phyloP scores from a whole-genome alignment of 305 asterid species.

The Caryopteris hybrid region DNA sequence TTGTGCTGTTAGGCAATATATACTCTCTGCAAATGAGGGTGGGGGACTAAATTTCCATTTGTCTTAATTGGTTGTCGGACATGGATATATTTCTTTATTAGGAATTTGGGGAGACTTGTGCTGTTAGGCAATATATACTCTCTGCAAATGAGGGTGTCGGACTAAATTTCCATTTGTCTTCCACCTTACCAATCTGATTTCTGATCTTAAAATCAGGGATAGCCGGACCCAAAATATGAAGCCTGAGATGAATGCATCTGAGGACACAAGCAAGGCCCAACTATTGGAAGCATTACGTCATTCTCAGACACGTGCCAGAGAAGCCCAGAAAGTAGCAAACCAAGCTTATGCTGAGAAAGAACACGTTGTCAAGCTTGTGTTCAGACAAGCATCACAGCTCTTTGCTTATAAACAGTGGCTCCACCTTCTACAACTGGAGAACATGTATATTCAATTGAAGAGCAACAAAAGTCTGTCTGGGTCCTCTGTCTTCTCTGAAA shows the following conservation, averaged over 20 bases:
- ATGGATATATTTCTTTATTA: no score
- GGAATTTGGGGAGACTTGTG: no score
- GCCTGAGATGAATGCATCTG: slow-evolving; percentile 11
- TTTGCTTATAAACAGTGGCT: slow-evolving; percentile 91
- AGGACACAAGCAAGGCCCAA: slow-evolving; percentile 45
- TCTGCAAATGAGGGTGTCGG: no score
- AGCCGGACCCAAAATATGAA: slow-evolving; percentile 10
- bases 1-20: no score
- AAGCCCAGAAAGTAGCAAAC: slow-evolving; percentile 78
- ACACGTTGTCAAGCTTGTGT: slow-evolving; percentile 61
- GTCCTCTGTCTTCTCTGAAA: slow-evolving; percentile 27
- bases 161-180: no score
- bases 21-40: no score
- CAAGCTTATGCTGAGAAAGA: slow-evolving; percentile 73
- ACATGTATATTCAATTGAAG: slow-evolving; percentile 48
- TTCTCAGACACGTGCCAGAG: slow-evolving; percentile 98
- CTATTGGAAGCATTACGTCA: slow-evolving; percentile 87
- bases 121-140: no score
- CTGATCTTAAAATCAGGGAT: slow-evolving; percentile 27
- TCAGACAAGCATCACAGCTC: slow-evolving; percentile 81
- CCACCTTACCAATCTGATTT: background rate
- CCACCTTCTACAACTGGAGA: slow-evolving; percentile 78
- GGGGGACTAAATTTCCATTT: no score
- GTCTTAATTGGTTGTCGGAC: no score
- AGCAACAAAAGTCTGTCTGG: slow-evolving; percentile 31